Conservation (phyloP, 768 basidiomycete genomes). For the Lactarius akahatsu region DNA sequence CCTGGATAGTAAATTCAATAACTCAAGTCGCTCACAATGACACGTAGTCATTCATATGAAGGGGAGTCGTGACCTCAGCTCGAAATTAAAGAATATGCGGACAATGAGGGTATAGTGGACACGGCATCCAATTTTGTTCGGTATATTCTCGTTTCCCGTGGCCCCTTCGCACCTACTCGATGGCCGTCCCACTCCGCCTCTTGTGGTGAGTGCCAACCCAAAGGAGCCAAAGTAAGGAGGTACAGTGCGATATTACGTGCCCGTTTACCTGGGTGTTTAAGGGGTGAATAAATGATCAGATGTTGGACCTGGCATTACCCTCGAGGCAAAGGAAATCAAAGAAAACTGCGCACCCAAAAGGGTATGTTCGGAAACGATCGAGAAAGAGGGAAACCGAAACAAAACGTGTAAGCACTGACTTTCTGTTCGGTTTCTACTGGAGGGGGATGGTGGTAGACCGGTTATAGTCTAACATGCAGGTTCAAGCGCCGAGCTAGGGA, state of each 20-base stretch:
- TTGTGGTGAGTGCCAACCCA: background rate
- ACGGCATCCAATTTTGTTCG: background rate
- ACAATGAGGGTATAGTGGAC: constrained; percentile 3
- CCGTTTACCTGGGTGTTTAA: background rate
- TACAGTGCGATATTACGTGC: background rate
- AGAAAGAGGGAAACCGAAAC: constrained; percentile 8
- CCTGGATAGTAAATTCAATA: background rate
- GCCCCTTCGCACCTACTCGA: background rate
- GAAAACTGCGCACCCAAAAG: constrained; percentile 3
- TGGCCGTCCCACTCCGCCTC: background rate
- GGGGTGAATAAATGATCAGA: constrained; percentile 15
- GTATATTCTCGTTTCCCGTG: background rate
- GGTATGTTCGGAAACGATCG: constrained; percentile 25
- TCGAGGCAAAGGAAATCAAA: background rate
- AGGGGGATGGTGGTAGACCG: background rate
- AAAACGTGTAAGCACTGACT: constrained; percentile 3
- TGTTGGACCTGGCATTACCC: constrained; percentile 10
- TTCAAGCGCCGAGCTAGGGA: constrained; percentile 1
- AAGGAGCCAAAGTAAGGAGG: constrained; percentile 1
- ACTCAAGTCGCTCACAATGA: background rate
- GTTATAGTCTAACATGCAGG: constrained; percentile 1
- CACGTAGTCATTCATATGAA: constrained; percentile 8
- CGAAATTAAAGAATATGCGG: background rate
- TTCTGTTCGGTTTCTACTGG: constrained; percentile 17
- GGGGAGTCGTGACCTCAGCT: constrained; percentile 7